Conservation (phyloP, 1,284 basidiomycete genomes). For the Ganoderma sinense region DNA sequence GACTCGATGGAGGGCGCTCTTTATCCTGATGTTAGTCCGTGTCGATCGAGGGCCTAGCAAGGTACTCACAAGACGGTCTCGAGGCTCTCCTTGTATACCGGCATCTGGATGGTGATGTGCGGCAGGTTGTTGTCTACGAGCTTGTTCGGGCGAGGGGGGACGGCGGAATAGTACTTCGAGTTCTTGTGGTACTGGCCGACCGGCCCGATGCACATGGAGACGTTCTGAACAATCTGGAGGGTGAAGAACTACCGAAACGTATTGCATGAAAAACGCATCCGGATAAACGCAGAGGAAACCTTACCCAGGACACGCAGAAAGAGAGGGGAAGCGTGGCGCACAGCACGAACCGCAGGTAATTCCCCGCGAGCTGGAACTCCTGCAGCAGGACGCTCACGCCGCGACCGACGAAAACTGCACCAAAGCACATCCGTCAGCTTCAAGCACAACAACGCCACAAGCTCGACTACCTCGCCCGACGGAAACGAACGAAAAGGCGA, state of each 20-base stretch:
- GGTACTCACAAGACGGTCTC: conserved; percentile 45
- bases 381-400: conserved; percentile 50
- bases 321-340: conserved; percentile 49
- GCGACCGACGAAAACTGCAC: conserved; percentile 48
- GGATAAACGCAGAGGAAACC: conserved; percentile 12
- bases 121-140: conserved; percentile 53
- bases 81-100: conserved; percentile 59
- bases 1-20: conserved; percentile 54
- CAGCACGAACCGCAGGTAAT: conserved; percentile 52
- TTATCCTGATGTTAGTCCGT: neutral
- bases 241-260: conserved; percentile 40
- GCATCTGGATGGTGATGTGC: conserved; percentile 63
- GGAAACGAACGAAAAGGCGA: conserved; percentile 2
- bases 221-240: conserved; percentile 47
- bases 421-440: neutral
- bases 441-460: neutral
- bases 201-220: conserved; percentile 52
- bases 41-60: too few relatives aligned
- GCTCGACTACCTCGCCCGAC: neutral
- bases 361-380: conserved; percentile 54
- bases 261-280: conserved; percentile 16
- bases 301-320: conserved; percentile 50
- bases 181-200: conserved; percentile 59
- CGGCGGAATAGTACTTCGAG: conserved; percentile 55
- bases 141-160: conserved; percentile 49